phyloP scores from a whole-genome alignment of 164 flowering plant species.

The Dillenia suffruticosa region DNA sequence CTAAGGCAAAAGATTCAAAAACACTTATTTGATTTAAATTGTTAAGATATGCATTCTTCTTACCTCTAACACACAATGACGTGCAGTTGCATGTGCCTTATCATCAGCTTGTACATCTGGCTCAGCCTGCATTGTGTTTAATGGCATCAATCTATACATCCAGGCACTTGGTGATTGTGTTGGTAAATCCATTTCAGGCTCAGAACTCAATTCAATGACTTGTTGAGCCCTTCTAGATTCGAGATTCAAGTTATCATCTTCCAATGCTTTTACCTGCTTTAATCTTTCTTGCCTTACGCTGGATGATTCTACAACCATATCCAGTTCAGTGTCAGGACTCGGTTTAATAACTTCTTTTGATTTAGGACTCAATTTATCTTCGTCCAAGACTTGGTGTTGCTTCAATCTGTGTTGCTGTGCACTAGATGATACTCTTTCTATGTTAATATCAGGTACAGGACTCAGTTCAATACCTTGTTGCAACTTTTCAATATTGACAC shows the following conservation, averaged over 20 bases:
- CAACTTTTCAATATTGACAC: not conserved
- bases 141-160: no score
- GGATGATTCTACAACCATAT: no score
- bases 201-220: not conserved
- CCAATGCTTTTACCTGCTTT: no score
- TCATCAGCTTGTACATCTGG: no score
- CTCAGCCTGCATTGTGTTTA: no score
- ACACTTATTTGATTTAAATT: no score
- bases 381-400: not conserved
- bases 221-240: not conserved
- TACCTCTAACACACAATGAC: no score
- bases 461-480: not conserved
- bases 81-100: no score
- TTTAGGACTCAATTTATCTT: not conserved
- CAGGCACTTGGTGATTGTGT: not conserved
- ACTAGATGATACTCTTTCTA: not conserved
- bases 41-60: no score
- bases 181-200: not conserved
- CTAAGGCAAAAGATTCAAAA: no score
- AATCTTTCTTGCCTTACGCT: no score
- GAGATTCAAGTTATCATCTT: not conserved
- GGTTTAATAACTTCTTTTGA: slow-evolving; percentile 1
- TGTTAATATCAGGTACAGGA: not conserved
- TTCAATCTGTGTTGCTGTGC: slow-evolving; percentile 1
- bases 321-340: not conserved